Conservation (phyloP, 352 stramenopile species). For the Globisporangium nodosum region DNA sequence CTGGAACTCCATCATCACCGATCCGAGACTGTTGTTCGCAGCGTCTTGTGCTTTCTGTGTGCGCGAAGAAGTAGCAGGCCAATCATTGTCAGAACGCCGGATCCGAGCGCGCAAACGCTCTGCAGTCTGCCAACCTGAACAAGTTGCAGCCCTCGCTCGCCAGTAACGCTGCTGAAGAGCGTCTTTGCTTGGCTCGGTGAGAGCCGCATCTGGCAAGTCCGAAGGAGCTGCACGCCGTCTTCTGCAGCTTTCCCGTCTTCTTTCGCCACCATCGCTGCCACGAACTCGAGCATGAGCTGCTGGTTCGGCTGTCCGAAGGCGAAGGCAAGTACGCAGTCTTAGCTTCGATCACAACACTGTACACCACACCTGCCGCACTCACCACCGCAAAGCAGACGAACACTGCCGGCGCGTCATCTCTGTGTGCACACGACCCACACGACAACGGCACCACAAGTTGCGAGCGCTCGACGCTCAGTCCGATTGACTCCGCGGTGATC, state of each 20-base stretch:
- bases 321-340: not conserved
- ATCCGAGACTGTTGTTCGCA: slow-evolving; percentile 24
- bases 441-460: slow-evolving; percentile 56
- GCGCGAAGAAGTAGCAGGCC: not conserved
- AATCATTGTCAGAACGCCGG: no score
- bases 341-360: not conserved
- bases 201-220: slow-evolving; percentile 48
- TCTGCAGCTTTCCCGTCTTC: slow-evolving; percentile 2
- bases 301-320: slow-evolving; percentile 23
- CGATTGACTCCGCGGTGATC: slow-evolving; percentile 36
- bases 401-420: slow-evolving; percentile 18
- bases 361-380: not conserved
- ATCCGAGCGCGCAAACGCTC: not conserved
- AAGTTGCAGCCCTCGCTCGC: slow-evolving; percentile 9
- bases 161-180: slow-evolving; percentile 20
- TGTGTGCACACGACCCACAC: slow-evolving; percentile 22
- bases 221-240: slow-evolving; percentile 27
- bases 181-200: slow-evolving; percentile 25
- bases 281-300: slow-evolving; percentile 43
- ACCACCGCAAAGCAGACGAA: slow-evolving; percentile 48
- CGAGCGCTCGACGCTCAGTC: slow-evolving; percentile 23
- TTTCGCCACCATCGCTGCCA: slow-evolving; percentile 20
- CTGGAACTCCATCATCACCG: slow-evolving; percentile 60
- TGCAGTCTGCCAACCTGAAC: not conserved
- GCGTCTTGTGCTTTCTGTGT: slow-evolving; percentile 29